Percentiles rank a stretch among this genome's conserved stretches.
Evolutionary conservation across 768 basidiomycete species (phyloP).

Genomic region (Podaxis rugospora): DNA sequence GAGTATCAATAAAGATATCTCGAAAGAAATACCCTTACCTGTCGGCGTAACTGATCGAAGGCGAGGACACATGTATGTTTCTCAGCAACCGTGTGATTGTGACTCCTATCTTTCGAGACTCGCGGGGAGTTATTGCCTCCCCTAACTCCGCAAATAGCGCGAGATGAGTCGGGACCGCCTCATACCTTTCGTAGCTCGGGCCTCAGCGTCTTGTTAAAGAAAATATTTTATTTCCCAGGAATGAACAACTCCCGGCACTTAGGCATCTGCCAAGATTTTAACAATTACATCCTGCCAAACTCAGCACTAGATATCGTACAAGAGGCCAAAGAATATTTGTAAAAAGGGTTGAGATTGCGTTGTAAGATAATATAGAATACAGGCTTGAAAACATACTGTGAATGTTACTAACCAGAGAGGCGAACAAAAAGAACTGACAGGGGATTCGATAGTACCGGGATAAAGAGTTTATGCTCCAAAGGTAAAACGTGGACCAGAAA

Average conservation of each 20-base stretch:
- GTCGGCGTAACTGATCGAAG: neutral
- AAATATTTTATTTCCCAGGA: neutral
- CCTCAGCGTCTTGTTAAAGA: neutral
- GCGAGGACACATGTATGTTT: neutral
- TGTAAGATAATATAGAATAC: conserved; percentile 13
- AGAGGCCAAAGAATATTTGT: neutral
- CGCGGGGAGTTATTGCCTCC: too few relatives aligned
- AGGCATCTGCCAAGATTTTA: conserved; percentile 8
- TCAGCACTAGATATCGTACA: conserved; percentile 16
- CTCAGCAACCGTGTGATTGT: too few relatives aligned
- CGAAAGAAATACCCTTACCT: too few relatives aligned
- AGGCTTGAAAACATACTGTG: conserved; percentile 9
- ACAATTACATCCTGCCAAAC: conserved; percentile 12
- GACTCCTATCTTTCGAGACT: too few relatives aligned
- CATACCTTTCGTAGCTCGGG: too few relatives aligned
- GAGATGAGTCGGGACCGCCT: too few relatives aligned
- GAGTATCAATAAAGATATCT: neutral
- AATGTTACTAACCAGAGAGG: neutral
- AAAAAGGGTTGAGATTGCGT: conserved; percentile 13
- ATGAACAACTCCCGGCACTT: neutral
- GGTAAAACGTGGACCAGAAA: neutral
- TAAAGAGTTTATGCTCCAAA: neutral
- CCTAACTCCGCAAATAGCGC: too few relatives aligned
- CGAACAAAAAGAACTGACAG: conserved; percentile 3
- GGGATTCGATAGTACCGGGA: neutral